These are phyloP conservation scores for Penicillium thymicola DNA, from an alignment of 2,329 filamentous ascomycete genomes.

Conservation along the genomic window DNA sequence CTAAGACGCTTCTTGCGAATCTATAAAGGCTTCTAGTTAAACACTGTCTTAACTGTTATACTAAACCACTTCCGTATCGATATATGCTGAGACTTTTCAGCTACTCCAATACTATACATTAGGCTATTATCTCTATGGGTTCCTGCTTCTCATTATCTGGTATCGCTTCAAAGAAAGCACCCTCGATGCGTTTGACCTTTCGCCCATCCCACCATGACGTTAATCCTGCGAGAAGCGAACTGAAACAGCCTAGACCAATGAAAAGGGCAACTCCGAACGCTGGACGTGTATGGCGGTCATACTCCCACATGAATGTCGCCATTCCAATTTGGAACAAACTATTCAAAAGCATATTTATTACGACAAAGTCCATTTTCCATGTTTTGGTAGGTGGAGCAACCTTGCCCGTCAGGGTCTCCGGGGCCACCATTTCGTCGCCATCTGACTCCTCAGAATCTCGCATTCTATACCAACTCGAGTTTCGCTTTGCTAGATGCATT, in stretches of 20 bases:
- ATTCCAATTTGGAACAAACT: not conserved
- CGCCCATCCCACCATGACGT: not conserved
- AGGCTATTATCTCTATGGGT: not conserved
- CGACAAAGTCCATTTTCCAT: not conserved
- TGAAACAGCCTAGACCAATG: not conserved
- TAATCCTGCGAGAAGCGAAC: not conserved
- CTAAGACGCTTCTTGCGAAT: not conserved
- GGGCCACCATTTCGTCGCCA: not conserved
- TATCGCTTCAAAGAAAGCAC: not conserved
- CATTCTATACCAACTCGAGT: not conserved
- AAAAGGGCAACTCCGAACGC: not conserved
- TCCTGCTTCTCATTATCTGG: not conserved
- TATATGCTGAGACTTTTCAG: not conserved
- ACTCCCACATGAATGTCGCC: not conserved
- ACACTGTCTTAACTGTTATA: not conserved
- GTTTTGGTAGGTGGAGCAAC: not conserved
- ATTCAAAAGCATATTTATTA: not conserved
- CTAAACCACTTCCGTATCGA: not conserved
- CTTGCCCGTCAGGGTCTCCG: not conserved
- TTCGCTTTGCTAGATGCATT: not conserved
- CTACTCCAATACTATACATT: not conserved
- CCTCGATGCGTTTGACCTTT: not conserved
- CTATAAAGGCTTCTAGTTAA: not conserved
- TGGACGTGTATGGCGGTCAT: not conserved
- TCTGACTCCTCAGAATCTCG: not conserved